phyloP scores from a whole-genome alignment of 75 land plant species.

The Selaginella tamariscina region DNA sequence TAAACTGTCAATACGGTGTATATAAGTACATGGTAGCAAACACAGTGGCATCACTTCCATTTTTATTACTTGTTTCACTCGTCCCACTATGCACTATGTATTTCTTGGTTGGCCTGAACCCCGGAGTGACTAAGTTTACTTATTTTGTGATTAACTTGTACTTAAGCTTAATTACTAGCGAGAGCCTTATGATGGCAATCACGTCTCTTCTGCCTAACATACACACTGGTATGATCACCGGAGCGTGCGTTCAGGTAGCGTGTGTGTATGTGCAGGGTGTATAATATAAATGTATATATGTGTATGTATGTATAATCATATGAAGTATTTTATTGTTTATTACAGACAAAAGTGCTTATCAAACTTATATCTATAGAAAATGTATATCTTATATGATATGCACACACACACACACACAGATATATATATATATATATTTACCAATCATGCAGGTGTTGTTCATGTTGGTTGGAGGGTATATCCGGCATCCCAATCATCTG shows the following conservation, averaged over 20 bases:
- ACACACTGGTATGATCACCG: conserved; percentile 13
- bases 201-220: neutral
- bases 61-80: neutral
- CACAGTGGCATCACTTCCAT: neutral
- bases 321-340: neutral
- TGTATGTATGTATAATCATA: neutral
- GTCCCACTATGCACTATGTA: conserved; percentile 5
- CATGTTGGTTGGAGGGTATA: neutral
- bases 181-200: conserved; percentile 13
- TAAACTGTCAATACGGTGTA: conserved; percentile 12
- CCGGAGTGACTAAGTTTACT: conserved; percentile 4
- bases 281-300: too few species aligned
- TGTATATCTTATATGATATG: neutral
- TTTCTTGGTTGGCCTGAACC: conserved; percentile 12
- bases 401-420: neutral
- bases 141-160: conserved; percentile 9
- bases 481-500: neutral
- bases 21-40: neutral
- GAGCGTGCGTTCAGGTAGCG: conserved; percentile 14
- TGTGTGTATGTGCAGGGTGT: too few species aligned
- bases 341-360: neutral
- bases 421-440: neutral
- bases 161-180: conserved; percentile 2
- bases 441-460: neutral
- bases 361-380: neutral